These are phyloP conservation scores for Cyclospora cayetanensis DNA, from an alignment of 169 alveolate species.

Conservation along the genomic window DNA sequence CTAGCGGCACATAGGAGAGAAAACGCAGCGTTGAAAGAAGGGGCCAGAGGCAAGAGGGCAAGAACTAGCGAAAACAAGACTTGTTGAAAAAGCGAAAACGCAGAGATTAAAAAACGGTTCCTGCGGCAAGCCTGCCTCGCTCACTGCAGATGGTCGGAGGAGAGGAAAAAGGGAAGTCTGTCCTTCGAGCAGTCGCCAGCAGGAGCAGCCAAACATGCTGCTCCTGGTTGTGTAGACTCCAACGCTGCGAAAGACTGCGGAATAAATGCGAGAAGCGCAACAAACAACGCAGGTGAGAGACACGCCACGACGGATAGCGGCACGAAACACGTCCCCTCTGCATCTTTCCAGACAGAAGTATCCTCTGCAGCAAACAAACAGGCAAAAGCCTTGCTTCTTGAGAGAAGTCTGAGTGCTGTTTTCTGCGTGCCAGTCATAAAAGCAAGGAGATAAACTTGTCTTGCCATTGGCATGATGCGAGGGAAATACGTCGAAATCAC, in stretches of 20 bases:
- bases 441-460: too few species aligned
- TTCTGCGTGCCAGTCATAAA: too few species aligned
- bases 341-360: not conserved
- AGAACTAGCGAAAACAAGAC: not conserved
- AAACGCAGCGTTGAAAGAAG: not conserved
- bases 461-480: too few species aligned
- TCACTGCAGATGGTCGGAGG: not conserved
- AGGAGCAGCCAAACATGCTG: not conserved
- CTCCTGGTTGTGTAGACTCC: not conserved
- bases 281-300: constrained; percentile 16
- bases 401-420: too few species aligned
- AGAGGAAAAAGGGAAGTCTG: not conserved
- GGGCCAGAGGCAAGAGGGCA: not conserved
- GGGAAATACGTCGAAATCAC: too few species aligned
- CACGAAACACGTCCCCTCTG: constrained; percentile 35
- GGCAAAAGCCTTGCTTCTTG: not conserved
- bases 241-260: constrained; percentile 19
- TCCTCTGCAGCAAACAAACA: not conserved
- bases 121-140: not conserved
- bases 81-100: not conserved
- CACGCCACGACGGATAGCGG: constrained; percentile 24
- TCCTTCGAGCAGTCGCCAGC: not conserved
- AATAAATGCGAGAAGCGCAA: constrained; percentile 17
- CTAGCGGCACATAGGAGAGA: not conserved
- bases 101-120: not conserved